Evolutionary conservation across 2,329 filamentous ascomycete species (phyloP), one percentile per base, ranked within the genome.

Genomic region (Aspergillus felis): DNA sequence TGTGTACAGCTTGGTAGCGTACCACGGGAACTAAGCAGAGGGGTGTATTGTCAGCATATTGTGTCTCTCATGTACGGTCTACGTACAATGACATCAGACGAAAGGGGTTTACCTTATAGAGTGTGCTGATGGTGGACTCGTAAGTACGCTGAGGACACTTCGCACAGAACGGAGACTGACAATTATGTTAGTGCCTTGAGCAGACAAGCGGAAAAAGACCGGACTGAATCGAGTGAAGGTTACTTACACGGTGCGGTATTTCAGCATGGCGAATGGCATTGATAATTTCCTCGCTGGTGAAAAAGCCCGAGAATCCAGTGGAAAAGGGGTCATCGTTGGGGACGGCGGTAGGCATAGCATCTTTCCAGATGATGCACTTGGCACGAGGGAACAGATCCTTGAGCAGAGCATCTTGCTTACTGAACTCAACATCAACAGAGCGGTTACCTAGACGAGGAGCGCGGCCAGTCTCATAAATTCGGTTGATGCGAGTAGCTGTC

Each of bases 61-160:
- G 50, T 17, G 35, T 32, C n/a, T 24, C 42, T 35, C 25, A 20
- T 4, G 32, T 28, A 49, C 22, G 51, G 29, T 4, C 9, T 46
- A 51, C 12, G 27, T n/a, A 14, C 22, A 8, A 9, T 29, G 10
- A 29, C 17, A 12, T 38, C 22, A 56, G 57, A 53, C n/a, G 25
- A 22, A 5, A 12, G 35, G 14, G 7, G 28, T 55, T 61, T 68
- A 78, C 78, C 70, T 83, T 84, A 69, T 78, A 74, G 20, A 83
- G 68, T 3, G 78, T 81, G 53, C 76, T 80, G 57, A 82, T 81
- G 53, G 80, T 76, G 17, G 73, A 73, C 67, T 84, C 82, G 63
- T 81, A 84, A 17, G 78, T 75, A n/a, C 81, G 79, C 64, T 82
- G 79, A 29, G 76, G 78, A 51, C 76, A 80, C 66, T 81, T 81